phyloP scores from a whole-genome alignment of 805 yeast species.

The Kodamaea kaohsiungensis region DNA sequence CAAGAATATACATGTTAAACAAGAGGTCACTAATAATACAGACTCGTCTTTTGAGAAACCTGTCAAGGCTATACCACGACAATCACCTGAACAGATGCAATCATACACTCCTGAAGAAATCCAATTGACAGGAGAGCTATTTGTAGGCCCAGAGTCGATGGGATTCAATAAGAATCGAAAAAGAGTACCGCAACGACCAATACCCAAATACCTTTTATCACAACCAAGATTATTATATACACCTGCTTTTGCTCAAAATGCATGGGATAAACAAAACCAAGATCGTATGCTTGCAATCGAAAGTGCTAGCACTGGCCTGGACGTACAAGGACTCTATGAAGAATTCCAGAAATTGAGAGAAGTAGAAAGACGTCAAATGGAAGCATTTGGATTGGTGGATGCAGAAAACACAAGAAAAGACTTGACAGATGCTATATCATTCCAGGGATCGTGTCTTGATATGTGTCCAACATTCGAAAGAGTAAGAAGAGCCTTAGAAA shows the following conservation, averaged over 20 bases:
- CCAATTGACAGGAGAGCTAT: conserved; percentile 29
- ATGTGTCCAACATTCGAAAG: conserved; percentile 97
- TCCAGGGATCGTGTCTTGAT: conserved; percentile 84
- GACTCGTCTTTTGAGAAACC: conserved; percentile 18
- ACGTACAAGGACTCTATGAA: conserved; percentile 73
- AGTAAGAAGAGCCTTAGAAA: conserved; percentile 81
- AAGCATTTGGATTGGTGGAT: conserved; percentile 78
- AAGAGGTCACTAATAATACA: background rate
- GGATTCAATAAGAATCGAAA: conserved; percentile 25
- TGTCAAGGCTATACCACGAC: conserved; percentile 21
- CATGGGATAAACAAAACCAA: conserved; percentile 82
- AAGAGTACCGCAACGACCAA: conserved; percentile 22
- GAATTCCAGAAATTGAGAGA: conserved; percentile 73
- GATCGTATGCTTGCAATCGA: conserved; percentile 56
- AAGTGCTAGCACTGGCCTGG: conserved; percentile 42
- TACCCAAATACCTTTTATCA: conserved; percentile 36
- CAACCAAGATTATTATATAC: conserved; percentile 39
- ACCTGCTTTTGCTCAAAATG: conserved; percentile 37
- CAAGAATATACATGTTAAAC: background rate
- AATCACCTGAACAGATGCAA: conserved; percentile 19
- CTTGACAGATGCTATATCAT: conserved; percentile 83
- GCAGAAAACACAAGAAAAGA: conserved; percentile 80
- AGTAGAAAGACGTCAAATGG: conserved; percentile 76
- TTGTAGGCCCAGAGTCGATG: conserved; percentile 27
- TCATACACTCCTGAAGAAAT: conserved; percentile 22